Evolutionary conservation across 345 rosid species (phyloP), one percentile per base, ranked within the genome.

Genomic region (Ceriops decandra): DNA sequence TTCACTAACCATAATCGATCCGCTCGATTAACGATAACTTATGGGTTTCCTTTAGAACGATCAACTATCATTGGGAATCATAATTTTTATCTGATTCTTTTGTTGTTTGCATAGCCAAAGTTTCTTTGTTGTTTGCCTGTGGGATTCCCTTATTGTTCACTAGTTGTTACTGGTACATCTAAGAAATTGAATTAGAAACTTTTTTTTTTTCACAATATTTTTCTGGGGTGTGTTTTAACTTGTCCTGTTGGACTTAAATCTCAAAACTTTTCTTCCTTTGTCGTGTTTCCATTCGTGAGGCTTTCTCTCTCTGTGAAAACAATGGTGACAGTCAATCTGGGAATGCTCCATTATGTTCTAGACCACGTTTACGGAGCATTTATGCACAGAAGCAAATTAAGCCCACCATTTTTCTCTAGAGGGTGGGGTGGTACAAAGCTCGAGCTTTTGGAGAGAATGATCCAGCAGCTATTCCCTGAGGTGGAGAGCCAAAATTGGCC

Each of bases 341-440:
- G 99, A 60, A 84, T 90, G 93, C 86, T 95, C 54, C 99, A 95
- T 79, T 88, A 87, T 67, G 87, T 95, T 35, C 60, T 95, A 38
- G 99, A 95, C 75, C 99, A 95, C 52, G 72, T 91, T 0, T 95
- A 95, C 64, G 99, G 97, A 68, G 98, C 98, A 62, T 84, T 91
- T 62, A 79, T 95, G 95, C 96, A 95, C 78, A 81, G 96, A 68
- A 82, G 87, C 57, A 90, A 84, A 82, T 71, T 95, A 9, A 85
- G 87, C 67, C 85, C 93, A 2, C 99, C 88, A 4, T 91, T 95
- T 70, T 95, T 95, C 78, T 91, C 99, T 5, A 76, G 90, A 57
- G 99, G 99, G 5, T 95, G 99, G 97, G 99, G 98, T 49, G 97
- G 98, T 28, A 70, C 86, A 3, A 87, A 91, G 85, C 98, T 95